Base-by-base conservation (phyloP, 768 basidiomycete genomes). In the Russula compacta region DNA sequence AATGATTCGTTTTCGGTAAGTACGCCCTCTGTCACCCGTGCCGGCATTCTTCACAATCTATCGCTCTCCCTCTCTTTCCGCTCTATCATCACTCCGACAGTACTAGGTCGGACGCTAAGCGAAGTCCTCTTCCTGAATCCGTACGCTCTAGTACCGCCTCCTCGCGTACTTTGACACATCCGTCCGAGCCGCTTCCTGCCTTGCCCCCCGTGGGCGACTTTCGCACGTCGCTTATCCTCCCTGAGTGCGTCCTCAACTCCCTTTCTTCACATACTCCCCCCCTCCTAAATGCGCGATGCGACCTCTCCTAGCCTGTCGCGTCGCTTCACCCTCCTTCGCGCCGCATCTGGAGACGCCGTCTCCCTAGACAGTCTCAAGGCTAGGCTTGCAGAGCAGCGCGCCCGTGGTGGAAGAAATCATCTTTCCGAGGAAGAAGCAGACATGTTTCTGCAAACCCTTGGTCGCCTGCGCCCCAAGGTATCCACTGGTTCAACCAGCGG, bases 1-100 rank as follows among this genome's bases (percentile, higher is more conserved):
- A 61, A 90, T 92, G 89, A 76, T 87, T 78, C 86, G 86, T 69
- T 87, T 91, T 75, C 89, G 89, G 89, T 89, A 78, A 77, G 87
- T 70, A 71, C 51, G 24, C 55, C 58, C 39, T 55, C 50, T 17
- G 21, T 57, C 39, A 50, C 50, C 33, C 48, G 48, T 57, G 56
- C 53, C 59, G 59, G 64, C 56, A 60, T 59, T 35, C 44, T 63
- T 67, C 56, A 53, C 60, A 53, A 57, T 47, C 53, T 55, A 56
- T 63, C 53, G 36, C 49, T 46, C 39, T 50, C 53, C 21, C 58
- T 36, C 42, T 56, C 42, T 38, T 17, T 47, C 64, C 52, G 62
- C 67, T 64, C 60, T 67, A 67, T 56, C 67, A 68, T 66, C 64
- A 58, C 60, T 60, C 59, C 64, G 58, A 54, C 70, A 92, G 91